phyloP scores from a whole-genome alignment of 306 rosid genomes.

The Malus sieversii region DNA sequence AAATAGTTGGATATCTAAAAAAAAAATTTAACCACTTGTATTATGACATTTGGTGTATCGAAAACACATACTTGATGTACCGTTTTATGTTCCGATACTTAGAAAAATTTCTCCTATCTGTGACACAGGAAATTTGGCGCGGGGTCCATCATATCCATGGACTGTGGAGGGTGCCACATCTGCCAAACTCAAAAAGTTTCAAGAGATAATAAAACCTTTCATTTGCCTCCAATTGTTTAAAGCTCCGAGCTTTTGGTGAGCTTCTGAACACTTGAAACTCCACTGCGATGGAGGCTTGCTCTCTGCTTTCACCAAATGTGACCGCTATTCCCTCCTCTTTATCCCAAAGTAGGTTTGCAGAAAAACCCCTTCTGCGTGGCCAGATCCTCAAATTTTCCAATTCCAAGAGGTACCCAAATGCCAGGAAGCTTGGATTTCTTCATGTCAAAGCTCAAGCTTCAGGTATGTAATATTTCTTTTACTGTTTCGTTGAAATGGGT shows the following conservation, averaged over 20 bases:
- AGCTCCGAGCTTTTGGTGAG: not conserved
- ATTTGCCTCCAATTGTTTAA: conserved; percentile 9
- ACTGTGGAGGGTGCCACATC: conserved; percentile 26
- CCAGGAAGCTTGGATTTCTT: conserved; percentile 36
- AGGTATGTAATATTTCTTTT: conserved; percentile 27
- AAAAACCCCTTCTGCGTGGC: conserved; percentile 27
- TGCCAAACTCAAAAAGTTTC: conserved; percentile 23
- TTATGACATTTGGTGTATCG: accelerated
- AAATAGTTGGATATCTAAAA: too few relatives aligned
- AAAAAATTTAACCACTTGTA: too few relatives aligned
- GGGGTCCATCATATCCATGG: conserved; percentile 77
- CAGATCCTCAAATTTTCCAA: conserved; percentile 35
- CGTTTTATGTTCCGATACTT: too few relatives aligned
- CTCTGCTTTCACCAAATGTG: conserved; percentile 41
- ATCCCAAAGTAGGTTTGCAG: conserved; percentile 21
- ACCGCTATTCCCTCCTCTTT: conserved; percentile 49
- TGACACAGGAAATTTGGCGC: not conserved
- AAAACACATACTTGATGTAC: accelerated
- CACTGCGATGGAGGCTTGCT: conserved; percentile 58
- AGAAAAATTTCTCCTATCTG: too few relatives aligned
- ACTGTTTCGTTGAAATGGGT: not conserved
- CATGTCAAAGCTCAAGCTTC: conserved; percentile 58
- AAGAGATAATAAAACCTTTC: conserved; percentile 23
- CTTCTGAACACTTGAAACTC: not conserved
- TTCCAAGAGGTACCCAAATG: conserved; percentile 25